These are phyloP conservation scores for Saccharomycopsis oosterbeekiorum DNA, from an alignment of 805 yeast genomes.

Conservation along the genomic window DNA sequence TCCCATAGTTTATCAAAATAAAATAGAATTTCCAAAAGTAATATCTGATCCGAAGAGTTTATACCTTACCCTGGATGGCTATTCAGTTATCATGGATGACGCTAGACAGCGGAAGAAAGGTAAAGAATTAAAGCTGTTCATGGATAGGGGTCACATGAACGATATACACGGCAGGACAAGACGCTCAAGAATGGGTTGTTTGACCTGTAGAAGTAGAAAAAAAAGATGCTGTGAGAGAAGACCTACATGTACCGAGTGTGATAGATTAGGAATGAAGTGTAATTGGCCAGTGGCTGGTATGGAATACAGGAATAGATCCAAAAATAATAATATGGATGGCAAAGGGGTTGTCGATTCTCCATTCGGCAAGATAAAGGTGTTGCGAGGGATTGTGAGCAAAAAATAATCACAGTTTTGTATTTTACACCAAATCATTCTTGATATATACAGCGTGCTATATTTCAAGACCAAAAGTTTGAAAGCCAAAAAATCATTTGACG, in stretches of 20 bases:
- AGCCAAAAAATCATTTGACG: too few species aligned
- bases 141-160: background rate
- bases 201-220: constrained; percentile 69
- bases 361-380: constrained; percentile 50
- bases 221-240: constrained; percentile 66
- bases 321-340: constrained; percentile 9
- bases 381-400: constrained; percentile 44
- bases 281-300: constrained; percentile 67
- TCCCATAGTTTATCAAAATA: background rate
- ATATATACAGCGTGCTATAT: too few species aligned
- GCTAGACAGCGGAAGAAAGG: background rate
- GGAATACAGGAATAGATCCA: constrained; percentile 16
- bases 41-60: background rate
- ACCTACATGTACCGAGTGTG: constrained; percentile 61
- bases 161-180: constrained; percentile 26
- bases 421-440: too few species aligned
- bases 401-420: background rate
- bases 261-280: constrained; percentile 54
- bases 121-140: background rate
- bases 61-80: too few species aligned
- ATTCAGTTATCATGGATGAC: background rate
- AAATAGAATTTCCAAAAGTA: background rate
- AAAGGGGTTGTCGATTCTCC: constrained; percentile 14
- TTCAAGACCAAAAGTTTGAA: too few species aligned
- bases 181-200: constrained; percentile 63